phyloP scores from a whole-genome alignment of 306 rosid species.

The Vigna nakashimae region DNA sequence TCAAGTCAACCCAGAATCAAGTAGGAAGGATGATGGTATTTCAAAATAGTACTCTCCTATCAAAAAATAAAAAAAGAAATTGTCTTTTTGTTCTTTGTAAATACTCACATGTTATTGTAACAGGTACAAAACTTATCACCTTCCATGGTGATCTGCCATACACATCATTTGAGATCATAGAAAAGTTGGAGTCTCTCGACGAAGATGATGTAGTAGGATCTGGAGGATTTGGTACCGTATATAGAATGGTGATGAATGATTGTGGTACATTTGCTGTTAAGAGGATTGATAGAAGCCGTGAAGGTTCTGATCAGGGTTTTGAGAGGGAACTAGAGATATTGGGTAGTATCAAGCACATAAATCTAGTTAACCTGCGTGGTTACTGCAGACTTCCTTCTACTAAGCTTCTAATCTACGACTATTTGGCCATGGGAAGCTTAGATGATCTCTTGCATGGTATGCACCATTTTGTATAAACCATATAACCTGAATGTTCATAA shows the following conservation, averaged over 20 bases:
- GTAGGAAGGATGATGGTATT: slow-evolving; percentile 48
- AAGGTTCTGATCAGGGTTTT: slow-evolving; percentile 76
- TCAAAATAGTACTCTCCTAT: slow-evolving; percentile 20
- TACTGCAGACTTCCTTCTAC: slow-evolving; percentile 92
- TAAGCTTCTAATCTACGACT: slow-evolving; percentile 90
- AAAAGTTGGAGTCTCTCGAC: slow-evolving; percentile 79
- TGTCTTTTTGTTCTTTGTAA: background rate
- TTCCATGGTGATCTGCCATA: slow-evolving; percentile 89
- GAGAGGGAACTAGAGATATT: slow-evolving; percentile 89
- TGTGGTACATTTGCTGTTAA: slow-evolving; percentile 82
- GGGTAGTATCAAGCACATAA: slow-evolving; percentile 86
- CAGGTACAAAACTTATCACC: slow-evolving; percentile 80
- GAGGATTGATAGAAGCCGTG: slow-evolving; percentile 70
- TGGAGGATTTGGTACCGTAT: slow-evolving; percentile 84
- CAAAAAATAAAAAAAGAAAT: background rate
- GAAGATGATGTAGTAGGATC: slow-evolving; percentile 81
- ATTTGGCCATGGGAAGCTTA: slow-evolving; percentile 83
- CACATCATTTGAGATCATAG: slow-evolving; percentile 76
- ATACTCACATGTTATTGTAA: slow-evolving; percentile 7
- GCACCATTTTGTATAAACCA: background rate
- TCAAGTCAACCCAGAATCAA: slow-evolving; percentile 63
- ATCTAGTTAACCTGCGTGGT: slow-evolving; percentile 81
- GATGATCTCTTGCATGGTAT: slow-evolving; percentile 94
- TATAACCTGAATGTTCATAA: slow-evolving; percentile 1
- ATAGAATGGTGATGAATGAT: slow-evolving; percentile 92